Evolutionary conservation across 2,329 filamentous ascomycete species (phyloP).

Genomic region (Fusarium napiforme): DNA sequence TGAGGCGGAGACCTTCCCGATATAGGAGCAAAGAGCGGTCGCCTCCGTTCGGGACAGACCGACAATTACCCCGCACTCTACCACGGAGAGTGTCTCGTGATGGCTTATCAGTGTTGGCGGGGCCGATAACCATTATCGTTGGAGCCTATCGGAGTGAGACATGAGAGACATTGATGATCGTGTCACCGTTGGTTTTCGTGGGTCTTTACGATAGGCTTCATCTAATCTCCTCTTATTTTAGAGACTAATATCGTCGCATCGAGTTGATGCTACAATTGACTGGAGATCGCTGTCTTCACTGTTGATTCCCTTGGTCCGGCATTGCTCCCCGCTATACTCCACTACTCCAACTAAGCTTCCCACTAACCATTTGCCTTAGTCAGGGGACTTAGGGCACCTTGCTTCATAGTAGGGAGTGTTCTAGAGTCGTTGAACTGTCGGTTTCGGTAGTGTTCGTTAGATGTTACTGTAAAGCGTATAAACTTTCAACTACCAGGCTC

Average conservation of each 20-base stretch:
- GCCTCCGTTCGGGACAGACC: conserved; percentile 29
- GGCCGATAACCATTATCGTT: background rate
- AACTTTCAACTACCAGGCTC: background rate
- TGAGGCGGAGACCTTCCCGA: conserved; percentile 25
- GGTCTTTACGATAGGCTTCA: too few species aligned
- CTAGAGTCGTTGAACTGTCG: fast-evolving
- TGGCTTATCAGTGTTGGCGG: conserved; percentile 15
- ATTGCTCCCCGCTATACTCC: background rate
- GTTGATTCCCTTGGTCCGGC: background rate
- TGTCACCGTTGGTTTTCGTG: background rate
- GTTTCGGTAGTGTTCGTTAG: too few species aligned
- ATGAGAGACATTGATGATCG: background rate
- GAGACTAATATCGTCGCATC: fast-evolving
- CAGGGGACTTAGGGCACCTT: background rate
- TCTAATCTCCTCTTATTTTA: background rate
- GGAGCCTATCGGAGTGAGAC: background rate
- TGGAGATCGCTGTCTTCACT: background rate
- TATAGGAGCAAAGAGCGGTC: conserved; percentile 21
- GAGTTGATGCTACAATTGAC: fast-evolving
- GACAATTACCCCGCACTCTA: conserved; percentile 34
- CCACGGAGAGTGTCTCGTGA: conserved; percentile 16
- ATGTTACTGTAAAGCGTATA: background rate
- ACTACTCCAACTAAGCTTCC: background rate
- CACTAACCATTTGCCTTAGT: background rate
- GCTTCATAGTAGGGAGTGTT: fast-evolving